Base-by-base conservation (phyloP, 2,329 filamentous ascomycete species). In the Cadophora sp. region DNA sequence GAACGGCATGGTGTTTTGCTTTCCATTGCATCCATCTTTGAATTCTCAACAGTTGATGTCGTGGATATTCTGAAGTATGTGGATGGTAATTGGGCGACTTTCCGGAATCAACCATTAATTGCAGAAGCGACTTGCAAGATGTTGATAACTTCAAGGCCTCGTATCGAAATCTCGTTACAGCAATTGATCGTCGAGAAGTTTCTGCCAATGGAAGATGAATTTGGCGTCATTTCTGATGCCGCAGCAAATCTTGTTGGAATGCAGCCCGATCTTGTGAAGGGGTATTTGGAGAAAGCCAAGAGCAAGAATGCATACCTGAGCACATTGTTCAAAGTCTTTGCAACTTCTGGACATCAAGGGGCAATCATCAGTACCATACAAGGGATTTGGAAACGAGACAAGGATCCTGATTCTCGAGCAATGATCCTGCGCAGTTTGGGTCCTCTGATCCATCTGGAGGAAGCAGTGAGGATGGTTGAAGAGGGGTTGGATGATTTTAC, bases 401-500 rank as follows among this genome's bases (percentile, higher is more conserved):
- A 68, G 16, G 80, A 82, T 33, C 83, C 81, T 0, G 69, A 68
- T 0, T 84, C 82, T 3, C 81, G 83, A 20, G 82, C 84, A 3
- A 81, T 85, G 1, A 84, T 90, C 30, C 78, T 90, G 14, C 82
- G 85, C 66, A 85, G 84, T 59, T 77, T 90, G 33, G 78, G 81
- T 1, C 80, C 79, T 41, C 76, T 85, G 4, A 55, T 74, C 8
- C 61, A 71, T 45, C 47, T 68, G 9, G 14, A 47, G 6, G 27
- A 58, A 1, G 73, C 76, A 43, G 51, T 68, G 8, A 22, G 66
- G 20, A 68, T 77, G 14, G 78, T 91, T 9, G 75, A 78, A 0
- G 84, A 85, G 48, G 88, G 90, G 0, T 80, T 99, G 33, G 91
- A 95, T 71, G 94, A 99, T 76, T 98, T 98, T 75, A 97, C 93